A percentile compares a stretch with the other conserved stretches of the same genome.
These are phyloP conservation scores for Dryas drummondii DNA, from an alignment of 306 rosid species.

Conservation along the genomic window DNA sequence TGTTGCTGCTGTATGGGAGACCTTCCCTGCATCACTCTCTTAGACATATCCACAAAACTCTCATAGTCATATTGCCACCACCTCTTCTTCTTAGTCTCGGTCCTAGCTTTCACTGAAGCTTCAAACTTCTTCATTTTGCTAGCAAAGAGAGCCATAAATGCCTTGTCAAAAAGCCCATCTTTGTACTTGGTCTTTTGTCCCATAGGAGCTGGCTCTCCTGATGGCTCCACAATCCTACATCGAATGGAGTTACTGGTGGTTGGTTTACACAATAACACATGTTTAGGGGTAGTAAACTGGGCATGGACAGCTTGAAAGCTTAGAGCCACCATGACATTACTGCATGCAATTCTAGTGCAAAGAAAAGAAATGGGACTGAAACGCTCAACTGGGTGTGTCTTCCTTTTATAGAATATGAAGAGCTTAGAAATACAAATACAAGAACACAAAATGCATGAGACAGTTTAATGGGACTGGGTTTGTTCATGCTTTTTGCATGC, in stretches of 20 bases:
- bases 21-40: constrained; percentile 85
- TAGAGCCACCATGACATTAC: constrained; percentile 38
- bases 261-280: constrained; percentile 5
- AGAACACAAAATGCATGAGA: neutral
- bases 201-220: constrained; percentile 79
- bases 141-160: constrained; percentile 73
- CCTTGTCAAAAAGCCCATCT: constrained; percentile 76
- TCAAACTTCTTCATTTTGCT: constrained; percentile 73
- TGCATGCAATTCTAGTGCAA: neutral
- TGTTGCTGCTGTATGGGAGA: constrained; percentile 72
- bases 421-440: neutral
- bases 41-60: constrained; percentile 76
- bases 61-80: constrained; percentile 66
- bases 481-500: neutral
- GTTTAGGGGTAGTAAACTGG: constrained; percentile 15
- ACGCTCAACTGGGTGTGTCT: too few species aligned
- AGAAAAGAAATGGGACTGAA: neutral
- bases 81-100: constrained; percentile 17
- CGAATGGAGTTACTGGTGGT: constrained; percentile 7
- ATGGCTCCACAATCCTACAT: constrained; percentile 76
- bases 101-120: constrained; percentile 1
- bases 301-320: constrained; percentile 35
- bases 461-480: neutral
- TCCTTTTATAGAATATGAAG: too few species aligned
- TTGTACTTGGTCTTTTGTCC: constrained; percentile 78